Evolutionary conservation across 2,329 filamentous ascomycete species (phyloP).

Genomic region (Lecanicillium sp.): DNA sequence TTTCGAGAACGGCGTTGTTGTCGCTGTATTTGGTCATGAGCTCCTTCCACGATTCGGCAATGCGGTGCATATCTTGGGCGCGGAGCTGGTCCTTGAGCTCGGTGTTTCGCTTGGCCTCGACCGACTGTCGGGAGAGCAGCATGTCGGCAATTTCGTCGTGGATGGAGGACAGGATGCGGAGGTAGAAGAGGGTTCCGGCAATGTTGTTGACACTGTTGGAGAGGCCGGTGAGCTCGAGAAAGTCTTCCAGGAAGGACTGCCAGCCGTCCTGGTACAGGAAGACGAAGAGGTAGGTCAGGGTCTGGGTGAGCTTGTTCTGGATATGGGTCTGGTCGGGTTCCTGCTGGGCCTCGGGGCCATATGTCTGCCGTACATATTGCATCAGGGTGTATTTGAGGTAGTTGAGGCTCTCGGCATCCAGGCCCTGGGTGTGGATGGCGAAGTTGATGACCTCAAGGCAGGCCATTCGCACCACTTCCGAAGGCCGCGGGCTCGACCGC

Average conservation of each 20-base stretch:
- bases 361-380: slow-evolving; percentile 70
- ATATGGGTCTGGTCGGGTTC: slow-evolving; percentile 66
- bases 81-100: slow-evolving; percentile 88
- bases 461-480: slow-evolving; percentile 81
- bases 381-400: slow-evolving; percentile 77
- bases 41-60: slow-evolving; percentile 86
- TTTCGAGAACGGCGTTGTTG: slow-evolving; percentile 69
- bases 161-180: slow-evolving; percentile 80
- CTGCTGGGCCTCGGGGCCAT: slow-evolving; percentile 52
- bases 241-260: slow-evolving; percentile 86
- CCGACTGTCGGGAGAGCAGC: slow-evolving; percentile 67
- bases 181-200: slow-evolving; percentile 73
- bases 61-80: slow-evolving; percentile 78
- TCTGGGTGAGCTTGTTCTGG: slow-evolving; percentile 97
- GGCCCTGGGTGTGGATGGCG: slow-evolving; percentile 71
- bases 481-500: slow-evolving; percentile 57
- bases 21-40: slow-evolving; percentile 72
- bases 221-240: slow-evolving; percentile 64
- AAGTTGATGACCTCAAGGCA: slow-evolving; percentile 92
- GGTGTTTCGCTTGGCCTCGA: slow-evolving; percentile 77
- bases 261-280: slow-evolving; percentile 79
- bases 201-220: slow-evolving; percentile 62
- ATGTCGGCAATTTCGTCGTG: slow-evolving; percentile 98
- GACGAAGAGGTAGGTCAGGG: slow-evolving; percentile 87
- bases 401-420: slow-evolving; percentile 64